Evolutionary conservation across 2,329 filamentous ascomycete species (phyloP).

Genomic region (Diaporthe longicolla): DNA sequence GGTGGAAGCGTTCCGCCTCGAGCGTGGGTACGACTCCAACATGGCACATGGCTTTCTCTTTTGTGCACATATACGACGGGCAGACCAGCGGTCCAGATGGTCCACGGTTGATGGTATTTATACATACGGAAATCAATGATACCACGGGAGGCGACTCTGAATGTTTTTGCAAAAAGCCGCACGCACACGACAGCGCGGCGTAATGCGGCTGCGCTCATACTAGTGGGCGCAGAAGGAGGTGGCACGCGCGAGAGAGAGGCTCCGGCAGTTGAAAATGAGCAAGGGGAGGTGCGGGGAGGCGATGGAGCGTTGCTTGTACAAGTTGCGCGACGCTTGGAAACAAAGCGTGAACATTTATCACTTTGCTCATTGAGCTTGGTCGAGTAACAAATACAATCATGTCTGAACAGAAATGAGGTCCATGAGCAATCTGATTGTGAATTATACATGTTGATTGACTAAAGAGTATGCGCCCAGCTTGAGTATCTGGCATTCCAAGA

Average conservation of each 20-base stretch:
- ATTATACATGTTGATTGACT: neutral
- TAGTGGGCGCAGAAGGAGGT: neutral
- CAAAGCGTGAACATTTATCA: neutral
- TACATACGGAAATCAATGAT: slow-evolving; percentile 35
- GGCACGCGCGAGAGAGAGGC: neutral
- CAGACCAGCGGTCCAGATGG: slow-evolving; percentile 10
- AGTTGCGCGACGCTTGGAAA: slow-evolving; percentile 21
- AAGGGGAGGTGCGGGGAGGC: neutral
- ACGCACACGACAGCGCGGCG: slow-evolving; percentile 11
- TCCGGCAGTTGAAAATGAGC: neutral
- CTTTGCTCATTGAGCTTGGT: slow-evolving; percentile 6
- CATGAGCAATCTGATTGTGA: neutral
- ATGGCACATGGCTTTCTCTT: slow-evolving; percentile 15
- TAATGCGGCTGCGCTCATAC: neutral
- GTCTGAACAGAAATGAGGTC: neutral
- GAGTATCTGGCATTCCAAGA: neutral
- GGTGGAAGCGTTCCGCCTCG: neutral
- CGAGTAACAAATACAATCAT: slow-evolving; percentile 4
- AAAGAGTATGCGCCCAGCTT: neutral
- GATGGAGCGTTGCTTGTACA: slow-evolving; percentile 8
- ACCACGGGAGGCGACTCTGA: slow-evolving; percentile 34
- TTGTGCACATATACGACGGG: slow-evolving; percentile 37
- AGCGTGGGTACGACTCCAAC: neutral
- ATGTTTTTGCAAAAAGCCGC: slow-evolving; percentile 15
- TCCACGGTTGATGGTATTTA: slow-evolving; percentile 20